phyloP scores from a whole-genome alignment of 1,284 basidiomycete species.

The Dichomitus squalens region DNA sequence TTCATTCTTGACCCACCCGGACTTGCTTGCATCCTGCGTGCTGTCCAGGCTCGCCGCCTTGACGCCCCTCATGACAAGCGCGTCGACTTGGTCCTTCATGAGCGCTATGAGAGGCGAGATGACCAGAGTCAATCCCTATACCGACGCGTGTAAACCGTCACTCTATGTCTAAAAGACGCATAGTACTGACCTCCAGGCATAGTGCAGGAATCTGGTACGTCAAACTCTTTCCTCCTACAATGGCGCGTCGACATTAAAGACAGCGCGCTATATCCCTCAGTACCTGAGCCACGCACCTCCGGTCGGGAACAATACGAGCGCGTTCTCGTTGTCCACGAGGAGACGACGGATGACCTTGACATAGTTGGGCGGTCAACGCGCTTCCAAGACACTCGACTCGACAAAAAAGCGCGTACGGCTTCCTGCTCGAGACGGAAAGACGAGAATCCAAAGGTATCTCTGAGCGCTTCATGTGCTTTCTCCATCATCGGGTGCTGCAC shows the following conservation, averaged over 20 bases:
- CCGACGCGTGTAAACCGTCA: conserved; percentile 18
- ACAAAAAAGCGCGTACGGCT: conserved; percentile 28
- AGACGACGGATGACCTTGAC: conserved; percentile 39
- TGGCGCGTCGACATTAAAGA: background rate
- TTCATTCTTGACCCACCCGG: conserved; percentile 46
- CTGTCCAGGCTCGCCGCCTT: conserved; percentile 68
- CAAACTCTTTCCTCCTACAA: conserved; percentile 43
- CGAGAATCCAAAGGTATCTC: conserved; percentile 37
- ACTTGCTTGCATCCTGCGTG: conserved; percentile 68
- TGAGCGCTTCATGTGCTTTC: conserved; percentile 33
- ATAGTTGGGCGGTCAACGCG: background rate
- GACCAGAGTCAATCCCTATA: conserved; percentile 65
- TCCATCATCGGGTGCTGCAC: conserved; percentile 30
- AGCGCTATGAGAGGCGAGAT: conserved; percentile 83
- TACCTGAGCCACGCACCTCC: conserved; percentile 31
- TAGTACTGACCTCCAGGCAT: conserved; percentile 40
- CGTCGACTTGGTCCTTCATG: conserved; percentile 91
- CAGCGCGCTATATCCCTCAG: background rate
- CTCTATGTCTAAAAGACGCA: background rate
- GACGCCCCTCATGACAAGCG: conserved; percentile 68
- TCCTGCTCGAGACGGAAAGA: conserved; percentile 42
- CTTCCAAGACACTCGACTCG: background rate
- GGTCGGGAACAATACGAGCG: conserved; percentile 42
- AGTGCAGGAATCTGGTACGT: conserved; percentile 69
- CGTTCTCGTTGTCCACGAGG: conserved; percentile 42